phyloP scores from a whole-genome alignment of 2,329 filamentous ascomycete species.

The Pyricularia pennisetigena region DNA sequence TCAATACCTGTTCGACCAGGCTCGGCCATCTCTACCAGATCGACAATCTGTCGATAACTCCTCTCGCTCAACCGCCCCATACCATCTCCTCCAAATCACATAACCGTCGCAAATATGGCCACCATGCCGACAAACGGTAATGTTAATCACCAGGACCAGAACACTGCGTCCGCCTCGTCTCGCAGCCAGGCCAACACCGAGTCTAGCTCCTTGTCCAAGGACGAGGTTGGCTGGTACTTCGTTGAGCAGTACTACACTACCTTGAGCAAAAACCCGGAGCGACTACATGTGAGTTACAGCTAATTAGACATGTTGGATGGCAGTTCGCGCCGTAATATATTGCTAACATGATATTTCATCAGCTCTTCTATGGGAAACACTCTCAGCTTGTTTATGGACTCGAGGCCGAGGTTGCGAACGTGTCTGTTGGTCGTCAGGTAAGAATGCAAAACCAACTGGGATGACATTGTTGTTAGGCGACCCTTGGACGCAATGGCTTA shows the following conservation, averaged over 20 bases:
- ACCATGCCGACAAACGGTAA: slow-evolving; percentile 51
- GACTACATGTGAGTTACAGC: slow-evolving; percentile 60
- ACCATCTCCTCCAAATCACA: background rate
- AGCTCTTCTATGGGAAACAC: slow-evolving; percentile 92
- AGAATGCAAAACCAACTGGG: slow-evolving; percentile 17
- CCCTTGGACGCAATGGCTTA: background rate
- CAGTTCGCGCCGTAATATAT: background rate
- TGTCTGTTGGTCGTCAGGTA: slow-evolving; percentile 83
- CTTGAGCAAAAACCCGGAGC: slow-evolving; percentile 85
- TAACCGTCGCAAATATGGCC: slow-evolving; percentile 7
- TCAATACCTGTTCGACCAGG: background rate
- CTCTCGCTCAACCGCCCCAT: background rate
- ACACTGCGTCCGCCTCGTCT: slow-evolving; percentile 18
- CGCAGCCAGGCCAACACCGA: slow-evolving; percentile 20
- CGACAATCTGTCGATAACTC: background rate
- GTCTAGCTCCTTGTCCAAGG: slow-evolving; percentile 54
- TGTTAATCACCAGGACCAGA: slow-evolving; percentile 33
- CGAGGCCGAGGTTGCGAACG: slow-evolving; percentile 79
- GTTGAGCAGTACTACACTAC: slow-evolving; percentile 99
- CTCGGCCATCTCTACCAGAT: background rate
- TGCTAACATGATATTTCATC: background rate
- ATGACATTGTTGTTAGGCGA: background rate
- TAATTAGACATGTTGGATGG: background rate
- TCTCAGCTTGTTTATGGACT: slow-evolving; percentile 91
- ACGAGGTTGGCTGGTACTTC: slow-evolving; percentile 98